Percentiles rank a stretch among this genome's conserved stretches.
These are phyloP conservation scores for Wickerhamomyces silvicola DNA, from an alignment of 805 yeast species.

Conservation along the genomic window DNA sequence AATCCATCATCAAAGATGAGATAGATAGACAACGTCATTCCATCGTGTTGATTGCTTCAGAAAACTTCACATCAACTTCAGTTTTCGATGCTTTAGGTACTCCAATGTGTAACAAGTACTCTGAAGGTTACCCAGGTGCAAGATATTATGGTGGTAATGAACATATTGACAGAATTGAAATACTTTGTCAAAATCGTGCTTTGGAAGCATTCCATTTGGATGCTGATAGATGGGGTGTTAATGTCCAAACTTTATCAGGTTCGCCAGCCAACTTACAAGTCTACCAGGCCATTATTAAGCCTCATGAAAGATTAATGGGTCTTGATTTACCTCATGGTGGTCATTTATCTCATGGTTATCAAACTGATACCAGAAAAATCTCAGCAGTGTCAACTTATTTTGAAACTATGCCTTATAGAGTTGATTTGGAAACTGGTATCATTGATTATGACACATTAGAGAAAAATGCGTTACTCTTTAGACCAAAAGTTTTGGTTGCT, in stretches of 20 bases:
- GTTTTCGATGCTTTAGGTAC: constrained; percentile 96
- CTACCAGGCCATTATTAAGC: constrained; percentile 90
- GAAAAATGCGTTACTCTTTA: constrained; percentile 81
- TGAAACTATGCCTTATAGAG: constrained; percentile 98
- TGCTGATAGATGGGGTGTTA: constrained; percentile 92
- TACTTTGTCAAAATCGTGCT: constrained; percentile 91
- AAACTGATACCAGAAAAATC: constrained; percentile 87
- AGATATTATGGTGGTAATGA: constrained; percentile 99
- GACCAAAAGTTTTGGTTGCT: constrained; percentile 95
- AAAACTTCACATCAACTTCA: constrained; percentile 93
- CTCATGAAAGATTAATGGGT: constrained; percentile 97
- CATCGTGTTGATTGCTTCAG: constrained; percentile 90
- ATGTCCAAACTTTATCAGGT: constrained; percentile 93
- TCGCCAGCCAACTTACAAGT: constrained; percentile 98
- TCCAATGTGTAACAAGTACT: constrained; percentile 97
- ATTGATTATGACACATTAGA: constrained; percentile 96
- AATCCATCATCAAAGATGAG: constrained; percentile 68
- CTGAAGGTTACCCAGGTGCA: constrained; percentile 99
- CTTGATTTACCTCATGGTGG: constrained; percentile 98
- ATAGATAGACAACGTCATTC: constrained; percentile 89
- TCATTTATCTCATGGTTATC: constrained; percentile 97
- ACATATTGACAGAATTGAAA: constrained; percentile 90
- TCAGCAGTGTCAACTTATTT: constrained; percentile 94
- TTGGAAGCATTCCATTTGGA: constrained; percentile 78
- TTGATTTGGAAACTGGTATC: constrained; percentile 83